A percentile compares a stretch with the other conserved stretches of the same genome.
Conservation (phyloP, 2,329 filamentous ascomycete genomes). For the Calonectria crousiana region DNA sequence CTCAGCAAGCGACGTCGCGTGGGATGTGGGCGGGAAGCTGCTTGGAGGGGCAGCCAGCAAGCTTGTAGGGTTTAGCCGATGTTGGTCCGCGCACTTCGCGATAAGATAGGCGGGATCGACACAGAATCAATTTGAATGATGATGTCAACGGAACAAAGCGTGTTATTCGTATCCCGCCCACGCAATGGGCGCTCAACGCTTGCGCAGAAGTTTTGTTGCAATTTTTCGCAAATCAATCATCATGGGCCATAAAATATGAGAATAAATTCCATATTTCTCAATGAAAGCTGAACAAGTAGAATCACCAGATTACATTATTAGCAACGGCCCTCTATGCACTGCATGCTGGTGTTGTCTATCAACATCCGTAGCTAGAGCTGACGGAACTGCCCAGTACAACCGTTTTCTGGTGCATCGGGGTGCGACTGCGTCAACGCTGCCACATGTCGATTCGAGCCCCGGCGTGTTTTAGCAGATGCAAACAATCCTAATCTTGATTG, state of each 20-base stretch:
- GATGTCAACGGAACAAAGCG: not conserved
- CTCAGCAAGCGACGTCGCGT: conserved; percentile 28
- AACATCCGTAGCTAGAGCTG: not conserved
- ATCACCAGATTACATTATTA: not conserved
- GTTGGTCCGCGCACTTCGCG: conserved; percentile 34
- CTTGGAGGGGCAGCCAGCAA: conserved; percentile 43
- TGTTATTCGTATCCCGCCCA: not conserved
- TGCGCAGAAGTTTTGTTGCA: not conserved
- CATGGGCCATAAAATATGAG: not conserved
- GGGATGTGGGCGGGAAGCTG: conserved; percentile 33
- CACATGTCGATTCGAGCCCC: not conserved
- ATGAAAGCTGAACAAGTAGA: not conserved
- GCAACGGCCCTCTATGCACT: not conserved
- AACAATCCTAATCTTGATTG: not conserved
- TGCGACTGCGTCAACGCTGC: not conserved
- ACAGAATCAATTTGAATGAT: not conserved
- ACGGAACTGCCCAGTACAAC: not conserved
- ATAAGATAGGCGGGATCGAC: not conserved
- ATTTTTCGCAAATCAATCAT: not conserved
- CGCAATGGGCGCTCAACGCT: not conserved
- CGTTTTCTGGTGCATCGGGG: not conserved
- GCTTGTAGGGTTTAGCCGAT: conserved; percentile 37
- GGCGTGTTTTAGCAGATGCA: not conserved
- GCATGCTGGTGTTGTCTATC: not conserved
- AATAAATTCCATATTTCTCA: not conserved